Conservation (phyloP, 2,329 filamentous ascomycete species). For the Neospermospora avenae region DNA sequence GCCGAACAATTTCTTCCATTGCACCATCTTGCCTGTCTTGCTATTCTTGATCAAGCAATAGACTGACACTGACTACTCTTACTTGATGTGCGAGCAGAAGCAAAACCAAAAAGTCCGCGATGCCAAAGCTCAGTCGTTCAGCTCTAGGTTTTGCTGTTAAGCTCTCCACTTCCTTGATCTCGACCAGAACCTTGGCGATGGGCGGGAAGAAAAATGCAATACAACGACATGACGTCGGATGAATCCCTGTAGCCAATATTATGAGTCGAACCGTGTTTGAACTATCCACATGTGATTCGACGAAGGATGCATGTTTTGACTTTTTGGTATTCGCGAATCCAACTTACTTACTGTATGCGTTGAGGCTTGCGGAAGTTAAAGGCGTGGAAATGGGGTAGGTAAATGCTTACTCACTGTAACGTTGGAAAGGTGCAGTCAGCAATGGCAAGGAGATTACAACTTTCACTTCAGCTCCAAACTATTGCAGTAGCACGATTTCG, state of each 20-base stretch:
- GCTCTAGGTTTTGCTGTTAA: neutral
- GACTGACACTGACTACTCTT: neutral
- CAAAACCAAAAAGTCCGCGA: neutral
- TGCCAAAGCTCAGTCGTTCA: neutral
- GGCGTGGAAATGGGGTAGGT: too few relatives aligned
- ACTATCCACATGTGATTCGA: neutral
- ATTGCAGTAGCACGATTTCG: too few relatives aligned
- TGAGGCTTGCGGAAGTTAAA: neutral
- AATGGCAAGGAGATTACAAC: too few relatives aligned
- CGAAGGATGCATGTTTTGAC: neutral
- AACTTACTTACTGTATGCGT: too few relatives aligned
- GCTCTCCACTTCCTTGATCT: slow-evolving; percentile 17
- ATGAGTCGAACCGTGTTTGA: neutral
- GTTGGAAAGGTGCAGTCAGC: neutral
- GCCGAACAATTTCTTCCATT: slow-evolving; percentile 34
- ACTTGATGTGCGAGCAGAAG: neutral
- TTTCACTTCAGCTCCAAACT: too few relatives aligned
- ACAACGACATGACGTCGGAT: neutral
- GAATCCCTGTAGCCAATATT: too few relatives aligned
- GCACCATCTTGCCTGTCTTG: slow-evolving; percentile 24
- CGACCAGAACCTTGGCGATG: neutral
- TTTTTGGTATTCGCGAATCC: neutral
- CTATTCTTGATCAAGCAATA: neutral
- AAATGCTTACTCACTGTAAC: too few relatives aligned
- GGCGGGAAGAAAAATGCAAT: neutral